These are phyloP conservation scores for Kuraishia floccosa DNA, from an alignment of 805 yeast species.

Conservation along the genomic window DNA sequence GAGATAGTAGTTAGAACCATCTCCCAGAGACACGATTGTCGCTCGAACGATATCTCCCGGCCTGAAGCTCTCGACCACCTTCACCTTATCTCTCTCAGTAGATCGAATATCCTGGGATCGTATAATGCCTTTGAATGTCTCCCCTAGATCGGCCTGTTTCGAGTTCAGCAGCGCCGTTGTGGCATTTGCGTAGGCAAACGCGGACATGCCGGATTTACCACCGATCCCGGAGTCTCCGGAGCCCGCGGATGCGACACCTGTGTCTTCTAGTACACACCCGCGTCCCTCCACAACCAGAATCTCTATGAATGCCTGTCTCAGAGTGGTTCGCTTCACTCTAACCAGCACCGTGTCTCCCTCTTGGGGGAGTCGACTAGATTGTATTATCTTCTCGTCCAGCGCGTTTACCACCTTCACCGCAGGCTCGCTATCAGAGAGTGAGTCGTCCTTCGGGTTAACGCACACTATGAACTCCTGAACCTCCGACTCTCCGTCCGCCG, in stretches of 20 bases:
- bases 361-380: conserved; percentile 51
- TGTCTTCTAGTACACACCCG: conserved; percentile 45
- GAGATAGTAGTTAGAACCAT: conserved; percentile 83
- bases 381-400: conserved; percentile 6
- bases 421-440: not conserved
- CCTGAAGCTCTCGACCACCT: conserved; percentile 63
- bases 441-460: conserved; percentile 1
- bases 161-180: conserved; percentile 27
- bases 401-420: not conserved
- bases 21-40: conserved; percentile 77
- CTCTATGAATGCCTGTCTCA: conserved; percentile 69
- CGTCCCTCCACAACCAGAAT: conserved; percentile 58
- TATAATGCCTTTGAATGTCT: conserved; percentile 77
- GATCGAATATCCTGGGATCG: conserved; percentile 83
- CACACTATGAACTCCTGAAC: not conserved
- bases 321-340: conserved; percentile 53
- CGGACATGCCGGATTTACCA: conserved; percentile 39
- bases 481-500: conserved; percentile 1
- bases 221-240: conserved; percentile 22
- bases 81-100: conserved; percentile 83
- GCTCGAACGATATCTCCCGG: conserved; percentile 95
- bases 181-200: conserved; percentile 21
- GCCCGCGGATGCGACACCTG: conserved; percentile 57
- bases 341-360: conserved; percentile 81
- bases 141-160: conserved; percentile 67